A percentile compares a stretch with the other conserved stretches of the same genome.
Conservation (phyloP, 495 filamentous ascomycete genomes). For the Aspergillus leporis region DNA sequence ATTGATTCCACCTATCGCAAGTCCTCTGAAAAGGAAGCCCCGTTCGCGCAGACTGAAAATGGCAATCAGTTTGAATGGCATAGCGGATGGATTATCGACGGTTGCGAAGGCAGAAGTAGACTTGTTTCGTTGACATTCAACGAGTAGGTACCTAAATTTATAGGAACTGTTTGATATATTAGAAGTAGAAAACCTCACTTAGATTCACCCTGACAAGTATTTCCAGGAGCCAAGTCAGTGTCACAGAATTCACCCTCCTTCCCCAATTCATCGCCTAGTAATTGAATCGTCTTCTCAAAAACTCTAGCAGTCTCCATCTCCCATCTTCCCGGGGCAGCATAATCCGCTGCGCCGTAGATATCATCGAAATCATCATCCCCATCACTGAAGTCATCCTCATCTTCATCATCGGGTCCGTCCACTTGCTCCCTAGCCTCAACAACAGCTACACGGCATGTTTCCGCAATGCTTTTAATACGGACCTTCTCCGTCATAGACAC, state of each 20-base stretch:
- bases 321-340: conserved; percentile 36
- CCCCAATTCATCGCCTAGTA: conserved; percentile 63
- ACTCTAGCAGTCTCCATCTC: conserved; percentile 72
- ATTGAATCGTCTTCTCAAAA: conserved; percentile 75
- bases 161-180: background rate
- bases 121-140: background rate
- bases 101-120: too few species aligned
- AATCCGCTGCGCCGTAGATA: conserved; percentile 26
- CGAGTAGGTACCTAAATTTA: background rate
- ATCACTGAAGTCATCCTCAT: conserved; percentile 38
- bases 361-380: conserved; percentile 29
- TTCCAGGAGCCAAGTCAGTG: conserved; percentile 2
- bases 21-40: too few species aligned
- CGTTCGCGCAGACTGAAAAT: too few species aligned
- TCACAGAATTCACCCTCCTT: conserved; percentile 26
- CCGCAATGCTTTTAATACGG: conserved; percentile 73
- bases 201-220: conserved; percentile 1
- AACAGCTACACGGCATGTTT: conserved; percentile 65
- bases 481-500: conserved; percentile 74
- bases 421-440: conserved; percentile 49
- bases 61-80: too few species aligned
- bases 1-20: too few species aligned
- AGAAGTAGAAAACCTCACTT: background rate
- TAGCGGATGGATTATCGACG: too few species aligned
- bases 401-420: conserved; percentile 39